Evolutionary conservation across 2,329 filamentous ascomycete species (phyloP), one percentile per base, ranked within the genome.

Genomic region (Bimuria novae-zelandiae): DNA sequence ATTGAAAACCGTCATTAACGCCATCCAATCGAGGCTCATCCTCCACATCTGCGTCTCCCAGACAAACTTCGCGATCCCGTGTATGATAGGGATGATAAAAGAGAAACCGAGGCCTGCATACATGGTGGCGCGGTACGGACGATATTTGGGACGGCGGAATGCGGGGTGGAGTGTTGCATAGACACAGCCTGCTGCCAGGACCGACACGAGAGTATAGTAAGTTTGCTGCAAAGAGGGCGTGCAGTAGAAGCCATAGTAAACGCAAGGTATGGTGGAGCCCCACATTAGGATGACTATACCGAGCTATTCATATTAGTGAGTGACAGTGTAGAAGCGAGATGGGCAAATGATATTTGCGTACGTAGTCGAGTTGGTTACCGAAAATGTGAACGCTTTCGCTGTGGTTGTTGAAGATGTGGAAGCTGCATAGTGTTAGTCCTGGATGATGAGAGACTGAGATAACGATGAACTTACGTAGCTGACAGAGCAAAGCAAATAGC

Each of bases 401-500:
- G 47, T 63, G 53, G 44, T 63, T 63, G 36, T 46, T 59, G 42
- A 61, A 56, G 30, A 55, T 54, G 37, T 59, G 58, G 36, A 55
- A 63, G 8, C 55, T 58, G 32, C n/a, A n/a, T n/a, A n/a, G n/a
- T n/a, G n/a, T n/a, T n/a, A n/a, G n/a, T n/a, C n/a, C n/a, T n/a
- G n/a, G n/a, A n/a, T n/a, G n/a, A n/a, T n/a, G n/a, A n/a, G n/a
- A n/a, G n/a, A n/a, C n/a, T n/a, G n/a, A n/a, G n/a, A n/a, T n/a
- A n/a, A n/a, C n/a, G n/a, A n/a, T n/a, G n/a, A n/a, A n/a, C n/a
- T n/a, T n/a, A n/a, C n/a, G n/a, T n/a, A n/a, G 76, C 72, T 2
- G 80, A 82, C 0, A 81, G 63, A 6, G 69, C 54, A 57, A 82
- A 81, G 57, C 78, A 82, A 42, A 75, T 60, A 4, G 73, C 72